Evolutionary conservation across 345 rosid genomes (phyloP), one percentile per base, ranked within the genome.

Genomic region (Chamaenerion angustifolium): DNA sequence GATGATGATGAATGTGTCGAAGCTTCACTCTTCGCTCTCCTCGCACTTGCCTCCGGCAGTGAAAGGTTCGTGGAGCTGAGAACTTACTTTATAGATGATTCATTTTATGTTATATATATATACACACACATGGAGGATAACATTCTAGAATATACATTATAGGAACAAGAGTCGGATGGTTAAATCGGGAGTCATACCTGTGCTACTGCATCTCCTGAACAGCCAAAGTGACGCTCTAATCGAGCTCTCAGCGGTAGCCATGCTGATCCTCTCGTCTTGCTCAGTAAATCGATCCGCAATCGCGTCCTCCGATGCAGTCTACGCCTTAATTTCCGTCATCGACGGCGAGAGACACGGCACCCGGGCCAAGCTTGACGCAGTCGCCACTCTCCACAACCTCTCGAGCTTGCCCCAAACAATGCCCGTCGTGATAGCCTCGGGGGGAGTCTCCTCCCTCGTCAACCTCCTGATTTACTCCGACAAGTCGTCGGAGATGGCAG

Each of bases 11-110:
- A 73, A 59, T 73, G 88, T 69, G 69, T 63, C 53, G 79, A 89
- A 70, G 85, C 83, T 63, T 66, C 94, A 41, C 76, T 89, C 13
- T 65, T 76, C 41, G 85, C 88, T 52, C 60, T 83, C 57, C 95
- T 89, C 49, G 76, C 79, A 57, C 85, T 83, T 51, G 88, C 89
- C 56, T 88, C 74, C 60, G 97, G 95, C 68, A 85, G 87, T 49
- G 97, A 88, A 75, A 62, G 89, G 97, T 88, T 18, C 12, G 47
- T 13, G 47, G n/a, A 4, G 16, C 1, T 6, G 16, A 44, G 16
- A 44, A 4, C 47, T 13, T 44, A 16, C 47, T 44, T 7, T 44
- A 4, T n/a, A n/a, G 47, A 14, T 4, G n/a, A 7, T 44, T 44
- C 16, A 14, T 44, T 44, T 44, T 11, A 16, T 16, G 12, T 1